Percentiles rank a stretch among this genome's conserved stretches.
Evolutionary conservation across 805 yeast species (phyloP).

Genomic region (Grigorovia humatica): DNA sequence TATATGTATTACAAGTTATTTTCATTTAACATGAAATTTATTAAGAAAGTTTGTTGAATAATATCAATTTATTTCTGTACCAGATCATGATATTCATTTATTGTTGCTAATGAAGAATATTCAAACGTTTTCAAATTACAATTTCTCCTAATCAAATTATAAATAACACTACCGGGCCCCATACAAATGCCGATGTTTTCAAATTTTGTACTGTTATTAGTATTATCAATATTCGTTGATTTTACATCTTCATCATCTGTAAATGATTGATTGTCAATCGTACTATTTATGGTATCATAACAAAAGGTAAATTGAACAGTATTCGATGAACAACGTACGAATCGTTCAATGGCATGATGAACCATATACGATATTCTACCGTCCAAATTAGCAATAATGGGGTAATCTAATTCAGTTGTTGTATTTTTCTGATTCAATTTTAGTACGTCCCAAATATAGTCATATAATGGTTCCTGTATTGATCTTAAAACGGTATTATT

Average conservation of each 20-base stretch:
- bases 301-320: constrained; percentile 28
- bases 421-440: constrained; percentile 22
- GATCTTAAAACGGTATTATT: constrained; percentile 23
- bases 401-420: constrained; percentile 17
- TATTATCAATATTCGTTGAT: not conserved
- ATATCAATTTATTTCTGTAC: not conserved
- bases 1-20: too few relatives aligned
- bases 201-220: constrained; percentile 3
- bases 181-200: constrained; percentile 13
- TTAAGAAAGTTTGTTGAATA: not conserved
- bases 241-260: constrained; percentile 4
- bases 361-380: constrained; percentile 21
- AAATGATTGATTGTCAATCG: constrained; percentile 3
- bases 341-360: constrained; percentile 26
- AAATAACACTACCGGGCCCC: constrained; percentile 27
- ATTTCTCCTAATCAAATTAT: constrained; percentile 22
- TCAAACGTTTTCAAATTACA: constrained; percentile 15
- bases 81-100: constrained; percentile 15
- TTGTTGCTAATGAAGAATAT: constrained; percentile 20
- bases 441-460: constrained; percentile 25
- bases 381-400: constrained; percentile 24
- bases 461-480: constrained; percentile 26
- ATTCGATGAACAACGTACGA: constrained; percentile 25
- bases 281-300: constrained; percentile 21
- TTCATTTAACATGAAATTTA: too few relatives aligned